Conservation (phyloP, 768 basidiomycete species). For the Tylopilus balloui region DNA sequence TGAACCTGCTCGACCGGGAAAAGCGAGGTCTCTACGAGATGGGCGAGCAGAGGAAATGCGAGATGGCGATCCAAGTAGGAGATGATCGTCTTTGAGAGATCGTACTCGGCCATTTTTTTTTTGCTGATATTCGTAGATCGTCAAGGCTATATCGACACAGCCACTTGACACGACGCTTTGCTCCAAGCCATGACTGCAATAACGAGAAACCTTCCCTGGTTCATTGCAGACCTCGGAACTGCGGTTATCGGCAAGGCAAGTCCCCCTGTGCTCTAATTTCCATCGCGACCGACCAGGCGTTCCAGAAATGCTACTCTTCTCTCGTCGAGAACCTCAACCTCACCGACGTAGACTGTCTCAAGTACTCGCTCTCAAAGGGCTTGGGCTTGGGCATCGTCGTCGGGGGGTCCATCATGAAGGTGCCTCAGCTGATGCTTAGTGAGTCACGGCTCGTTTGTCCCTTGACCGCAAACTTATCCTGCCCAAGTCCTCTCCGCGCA, state of each 20-base stretch:
- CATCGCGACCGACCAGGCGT: neutral
- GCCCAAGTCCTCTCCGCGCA: conserved; percentile 58
- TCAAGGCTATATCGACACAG: conserved; percentile 16
- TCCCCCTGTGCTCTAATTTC: neutral
- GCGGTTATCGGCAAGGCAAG: conserved; percentile 78
- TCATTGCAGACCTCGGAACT: conserved; percentile 75
- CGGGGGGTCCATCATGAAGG: conserved; percentile 92
- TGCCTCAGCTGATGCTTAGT: conserved; percentile 90
- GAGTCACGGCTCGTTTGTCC: conserved; percentile 23
- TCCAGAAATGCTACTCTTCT: conserved; percentile 83
- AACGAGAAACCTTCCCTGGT: conserved; percentile 81
- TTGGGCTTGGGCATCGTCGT: conserved; percentile 89
- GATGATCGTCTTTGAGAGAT: conserved; percentile 87
- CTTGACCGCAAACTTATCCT: neutral
- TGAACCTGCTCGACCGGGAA: conserved; percentile 80
- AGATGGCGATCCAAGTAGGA: conserved; percentile 94
- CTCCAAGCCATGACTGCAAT: conserved; percentile 58
- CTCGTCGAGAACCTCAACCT: conserved; percentile 85
- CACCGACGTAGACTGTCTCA: conserved; percentile 75
- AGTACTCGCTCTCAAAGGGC: conserved; percentile 88
- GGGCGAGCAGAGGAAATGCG: conserved; percentile 86
- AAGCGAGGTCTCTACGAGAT: conserved; percentile 69
- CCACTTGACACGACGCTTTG: conserved; percentile 18
- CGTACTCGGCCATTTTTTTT: conserved; percentile 74
- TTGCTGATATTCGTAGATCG: conserved; percentile 1